Base-by-base conservation (phyloP, 1,284 basidiomycete species). In the Ustilago loliicola region DNA sequence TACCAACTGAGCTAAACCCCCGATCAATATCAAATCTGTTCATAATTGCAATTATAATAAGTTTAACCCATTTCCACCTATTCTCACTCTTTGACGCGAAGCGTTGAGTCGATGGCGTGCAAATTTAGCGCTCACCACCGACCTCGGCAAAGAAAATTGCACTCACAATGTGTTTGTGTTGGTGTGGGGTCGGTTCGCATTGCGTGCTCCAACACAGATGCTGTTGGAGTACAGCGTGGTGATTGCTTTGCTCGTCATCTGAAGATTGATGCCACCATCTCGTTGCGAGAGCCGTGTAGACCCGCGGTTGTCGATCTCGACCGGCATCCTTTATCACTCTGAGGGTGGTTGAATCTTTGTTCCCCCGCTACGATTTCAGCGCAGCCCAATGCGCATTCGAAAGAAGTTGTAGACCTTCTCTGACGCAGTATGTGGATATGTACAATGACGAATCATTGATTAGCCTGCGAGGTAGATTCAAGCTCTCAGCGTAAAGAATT, bases 1-100 rank as follows among this genome's bases (percentile, higher is more conserved):
- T 77, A 77, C 78, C 78, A 74, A 74, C 78, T 80, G 72, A 80
- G 76, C 74, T 77, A 80, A 77, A 77, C 69, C 78, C 74, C 74
- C 73, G 62, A 63, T 54, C 42, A 51, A 61, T 67, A 6, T 21
- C 11, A 25, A 0, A 19, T 1, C 13, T 11, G 13, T 9, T n/a
- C n/a, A n/a, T n/a, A n/a, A 50, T 59, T 66, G 59, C 53, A 21
- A 50, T 56, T 38, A 59, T 63, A 51, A 0, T 40, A 15, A 8
- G 15, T 40, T 19, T 17, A 5, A 3, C 0, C 8, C 8, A 17
- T 13, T 2, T 9, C 34, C 34, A 9, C 13, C 34, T 9, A 13
- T 8, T 34, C 15, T 15, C 6, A 6, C 13, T 40, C 17, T 42
- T 68, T 73, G 71, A 73, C 66, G 71, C 57, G 61, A 73, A 52